These are phyloP conservation scores for Leccinum griseonigrum DNA, from an alignment of 1,284 basidiomycete species.

Conservation along the genomic window DNA sequence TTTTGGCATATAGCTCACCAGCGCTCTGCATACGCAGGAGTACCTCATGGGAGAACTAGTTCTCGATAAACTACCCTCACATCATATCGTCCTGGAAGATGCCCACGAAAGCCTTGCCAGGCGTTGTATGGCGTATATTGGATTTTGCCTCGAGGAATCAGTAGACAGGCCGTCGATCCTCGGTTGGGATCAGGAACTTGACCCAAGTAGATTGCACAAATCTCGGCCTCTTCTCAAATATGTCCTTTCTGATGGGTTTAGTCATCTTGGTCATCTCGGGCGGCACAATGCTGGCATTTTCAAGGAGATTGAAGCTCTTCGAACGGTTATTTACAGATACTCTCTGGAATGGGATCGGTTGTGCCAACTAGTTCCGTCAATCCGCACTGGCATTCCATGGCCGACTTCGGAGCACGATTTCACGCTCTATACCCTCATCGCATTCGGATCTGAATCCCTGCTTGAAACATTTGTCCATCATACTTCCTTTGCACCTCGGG, in stretches of 20 bases:
- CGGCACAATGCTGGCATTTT: neutral
- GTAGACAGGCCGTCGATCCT: neutral
- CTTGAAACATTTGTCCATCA: neutral
- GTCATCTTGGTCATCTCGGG: constrained; percentile 5
- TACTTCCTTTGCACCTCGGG: neutral
- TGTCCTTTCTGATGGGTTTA: constrained; percentile 4
- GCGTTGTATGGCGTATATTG: constrained; percentile 5
- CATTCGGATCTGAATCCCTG: neutral
- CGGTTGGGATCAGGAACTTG: neutral
- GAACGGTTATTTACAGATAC: neutral
- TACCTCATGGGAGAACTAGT: constrained; percentile 4
- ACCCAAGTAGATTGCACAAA: neutral
- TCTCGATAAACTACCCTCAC: neutral
- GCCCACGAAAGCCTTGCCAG: constrained; percentile 4
- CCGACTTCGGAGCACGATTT: neutral
- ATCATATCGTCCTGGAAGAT: neutral
- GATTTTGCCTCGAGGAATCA: neutral
- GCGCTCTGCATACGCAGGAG: neutral
- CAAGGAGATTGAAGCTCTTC: neutral
- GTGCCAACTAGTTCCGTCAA: neutral
- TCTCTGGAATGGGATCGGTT: neutral
- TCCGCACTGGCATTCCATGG: neutral
- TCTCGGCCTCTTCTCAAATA: constrained; percentile 6
- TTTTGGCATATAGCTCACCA: neutral
- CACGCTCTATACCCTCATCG: neutral